These are phyloP conservation scores for Pythium utonaiense DNA, from an alignment of 352 stramenopile genomes.

Conservation along the genomic window DNA sequence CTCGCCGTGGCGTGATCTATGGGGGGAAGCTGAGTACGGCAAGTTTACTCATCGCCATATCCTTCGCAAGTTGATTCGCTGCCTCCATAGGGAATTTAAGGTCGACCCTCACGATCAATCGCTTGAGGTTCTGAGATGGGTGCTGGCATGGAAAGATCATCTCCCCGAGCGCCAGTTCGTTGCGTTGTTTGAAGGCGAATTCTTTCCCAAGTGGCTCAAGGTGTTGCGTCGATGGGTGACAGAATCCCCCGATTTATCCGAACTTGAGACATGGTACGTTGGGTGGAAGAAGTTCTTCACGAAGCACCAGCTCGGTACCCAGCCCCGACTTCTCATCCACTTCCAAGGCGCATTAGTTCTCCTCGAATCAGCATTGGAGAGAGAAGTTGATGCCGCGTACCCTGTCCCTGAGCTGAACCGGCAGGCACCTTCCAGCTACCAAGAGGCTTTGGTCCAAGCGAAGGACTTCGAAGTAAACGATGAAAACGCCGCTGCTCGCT, in stretches of 20 bases:
- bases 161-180: slow-evolving; percentile 74
- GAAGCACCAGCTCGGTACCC: slow-evolving; percentile 45
- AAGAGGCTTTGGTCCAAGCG: slow-evolving; percentile 65
- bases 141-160: slow-evolving; percentile 67
- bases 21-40: slow-evolving; percentile 74
- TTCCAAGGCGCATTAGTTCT: slow-evolving; percentile 76
- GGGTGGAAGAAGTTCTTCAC: slow-evolving; percentile 85
- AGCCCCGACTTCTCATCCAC: slow-evolving; percentile 67
- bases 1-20: slow-evolving; percentile 65
- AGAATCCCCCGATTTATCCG: slow-evolving; percentile 38
- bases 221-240: slow-evolving; percentile 79
- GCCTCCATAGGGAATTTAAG: slow-evolving; percentile 77
- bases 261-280: slow-evolving; percentile 81
- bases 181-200: slow-evolving; percentile 86
- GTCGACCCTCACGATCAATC: slow-evolving; percentile 75
- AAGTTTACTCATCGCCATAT: slow-evolving; percentile 85
- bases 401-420: slow-evolving; percentile 50
- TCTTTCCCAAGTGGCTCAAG: slow-evolving; percentile 90
- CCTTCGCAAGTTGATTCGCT: slow-evolving; percentile 66
- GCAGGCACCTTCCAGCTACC: slow-evolving; percentile 56
- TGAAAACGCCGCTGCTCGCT: background rate
- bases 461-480: slow-evolving; percentile 20
- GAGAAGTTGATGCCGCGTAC: slow-evolving; percentile 14
- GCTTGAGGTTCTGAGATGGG: slow-evolving; percentile 61
- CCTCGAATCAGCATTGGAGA: slow-evolving; percentile 40